Evolutionary conservation across 345 rosid genomes (phyloP).

Genomic region (Zanthoxylum bungeanum): DNA sequence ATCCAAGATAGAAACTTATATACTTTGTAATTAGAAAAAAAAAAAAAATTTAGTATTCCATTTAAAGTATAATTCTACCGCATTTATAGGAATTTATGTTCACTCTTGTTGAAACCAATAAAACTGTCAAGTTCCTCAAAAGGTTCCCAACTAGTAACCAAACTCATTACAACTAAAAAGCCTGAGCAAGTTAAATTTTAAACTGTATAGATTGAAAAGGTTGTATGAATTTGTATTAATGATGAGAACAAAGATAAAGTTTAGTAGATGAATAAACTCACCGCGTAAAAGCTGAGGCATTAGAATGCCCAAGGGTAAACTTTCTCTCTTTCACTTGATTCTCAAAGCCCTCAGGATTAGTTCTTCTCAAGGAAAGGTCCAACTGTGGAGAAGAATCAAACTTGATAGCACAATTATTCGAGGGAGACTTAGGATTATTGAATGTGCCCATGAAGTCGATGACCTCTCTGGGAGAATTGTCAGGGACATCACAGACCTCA

Average conservation of each 20-base stretch:
- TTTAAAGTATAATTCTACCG: no score
- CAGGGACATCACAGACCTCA: constrained; percentile 22
- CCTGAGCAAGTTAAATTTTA: background rate
- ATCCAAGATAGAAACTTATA: background rate
- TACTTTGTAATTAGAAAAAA: background rate
- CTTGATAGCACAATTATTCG: constrained; percentile 28
- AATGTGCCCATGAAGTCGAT: constrained; percentile 77
- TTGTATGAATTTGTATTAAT: no score
- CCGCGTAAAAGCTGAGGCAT: constrained; percentile 87
- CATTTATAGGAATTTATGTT: background rate
- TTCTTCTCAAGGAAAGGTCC: constrained; percentile 77
- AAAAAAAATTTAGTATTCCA: no score
- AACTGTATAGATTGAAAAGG: background rate
- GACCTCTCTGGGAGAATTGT: constrained; percentile 44
- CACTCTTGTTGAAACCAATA: background rate
- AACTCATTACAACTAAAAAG: background rate
- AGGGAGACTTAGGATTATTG: constrained; percentile 25
- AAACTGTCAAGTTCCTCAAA: background rate
- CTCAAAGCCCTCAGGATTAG: constrained; percentile 34
- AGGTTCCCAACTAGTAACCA: background rate
- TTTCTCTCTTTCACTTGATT: constrained; percentile 45
- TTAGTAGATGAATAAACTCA: constrained; percentile 27
- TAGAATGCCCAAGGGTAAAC: constrained; percentile 59
- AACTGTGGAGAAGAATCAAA: constrained; percentile 49
- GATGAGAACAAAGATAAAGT: background rate